Conservation (phyloP, 2,329 filamentous ascomycete genomes). For the Emergomyces pasteurianus region DNA sequence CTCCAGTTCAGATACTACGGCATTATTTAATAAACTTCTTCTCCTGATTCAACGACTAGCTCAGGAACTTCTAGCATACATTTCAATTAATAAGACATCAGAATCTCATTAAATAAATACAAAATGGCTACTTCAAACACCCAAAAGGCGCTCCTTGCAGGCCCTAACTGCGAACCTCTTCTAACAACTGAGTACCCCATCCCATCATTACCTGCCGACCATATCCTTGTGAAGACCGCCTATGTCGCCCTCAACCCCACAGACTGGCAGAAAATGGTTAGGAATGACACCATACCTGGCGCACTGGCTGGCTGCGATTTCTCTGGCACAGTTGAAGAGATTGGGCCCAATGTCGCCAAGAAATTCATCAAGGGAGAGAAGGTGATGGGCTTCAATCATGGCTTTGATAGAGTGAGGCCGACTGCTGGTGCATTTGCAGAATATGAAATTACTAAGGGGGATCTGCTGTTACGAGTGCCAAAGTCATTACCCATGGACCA, state of each 20-base stretch:
- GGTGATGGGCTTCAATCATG: conserved; percentile 41
- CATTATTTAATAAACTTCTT: no score
- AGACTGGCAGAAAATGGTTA: conserved; percentile 43
- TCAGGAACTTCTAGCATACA: no score
- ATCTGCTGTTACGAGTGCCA: conserved; percentile 37
- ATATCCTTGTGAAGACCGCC: conserved; percentile 42
- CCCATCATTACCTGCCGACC: conserved; percentile 36
- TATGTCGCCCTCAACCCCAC: conserved; percentile 45
- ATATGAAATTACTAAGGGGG: conserved; percentile 41
- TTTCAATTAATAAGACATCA: no score
- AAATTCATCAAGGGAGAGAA: conserved; percentile 40
- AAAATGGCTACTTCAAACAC: neutral
- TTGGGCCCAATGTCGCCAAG: conserved; percentile 39
- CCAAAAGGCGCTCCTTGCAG: conserved; percentile 3
- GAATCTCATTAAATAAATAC: no score
- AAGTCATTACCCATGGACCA: conserved; percentile 40
- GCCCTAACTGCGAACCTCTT: conserved; percentile 1
- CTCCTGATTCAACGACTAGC: no score
- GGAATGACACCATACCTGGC: conserved; percentile 20
- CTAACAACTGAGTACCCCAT: conserved; percentile 25
- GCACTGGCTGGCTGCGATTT: conserved; percentile 42
- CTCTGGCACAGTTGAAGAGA: conserved; percentile 41
- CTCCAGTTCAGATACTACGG: no score
- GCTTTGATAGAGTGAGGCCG: conserved; percentile 27
- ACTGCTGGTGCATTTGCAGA: conserved; percentile 45